phyloP scores from a whole-genome alignment of 305 asterid species.

The Fraxinus angustifolia region DNA sequence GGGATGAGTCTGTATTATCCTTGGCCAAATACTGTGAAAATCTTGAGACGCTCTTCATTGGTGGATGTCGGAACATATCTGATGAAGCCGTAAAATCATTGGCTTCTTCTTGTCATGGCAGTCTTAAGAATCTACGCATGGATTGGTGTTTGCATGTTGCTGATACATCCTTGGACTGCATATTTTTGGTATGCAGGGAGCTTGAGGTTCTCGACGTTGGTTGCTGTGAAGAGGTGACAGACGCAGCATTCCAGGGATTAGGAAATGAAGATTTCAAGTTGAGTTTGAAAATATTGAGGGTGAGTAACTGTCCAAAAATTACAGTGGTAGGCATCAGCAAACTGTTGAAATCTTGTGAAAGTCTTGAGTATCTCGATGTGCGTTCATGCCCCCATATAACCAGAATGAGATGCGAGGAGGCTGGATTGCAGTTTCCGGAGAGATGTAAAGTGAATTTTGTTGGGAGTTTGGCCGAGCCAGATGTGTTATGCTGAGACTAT shows the following conservation, averaged over 20 bases:
- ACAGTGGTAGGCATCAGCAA: slow-evolving; percentile 32
- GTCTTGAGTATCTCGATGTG: slow-evolving; percentile 33
- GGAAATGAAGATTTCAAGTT: slow-evolving; percentile 21
- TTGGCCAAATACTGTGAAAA: slow-evolving; percentile 33
- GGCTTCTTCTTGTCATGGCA: slow-evolving; percentile 33
- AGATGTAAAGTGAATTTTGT: slow-evolving; percentile 40
- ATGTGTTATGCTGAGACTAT: slow-evolving; percentile 27
- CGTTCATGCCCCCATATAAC: slow-evolving; percentile 44
- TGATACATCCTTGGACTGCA: slow-evolving; percentile 33
- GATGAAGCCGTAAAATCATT: slow-evolving; percentile 32
- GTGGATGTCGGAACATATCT: slow-evolving; percentile 44
- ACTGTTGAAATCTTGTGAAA: slow-evolving; percentile 29
- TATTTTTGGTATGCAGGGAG: slow-evolving; percentile 32
- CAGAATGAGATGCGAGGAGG: slow-evolving; percentile 35
- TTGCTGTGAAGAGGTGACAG: slow-evolving; percentile 40
- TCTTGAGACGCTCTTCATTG: slow-evolving; percentile 42
- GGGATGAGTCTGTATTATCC: slow-evolving; percentile 34
- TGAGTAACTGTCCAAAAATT: slow-evolving; percentile 47
- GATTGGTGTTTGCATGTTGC: slow-evolving; percentile 50
- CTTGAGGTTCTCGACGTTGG: slow-evolving; percentile 35
- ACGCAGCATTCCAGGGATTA: slow-evolving; percentile 40
- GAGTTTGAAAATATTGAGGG: slow-evolving; percentile 38
- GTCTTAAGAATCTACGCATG: slow-evolving; percentile 42
- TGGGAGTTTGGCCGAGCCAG: slow-evolving; percentile 41
- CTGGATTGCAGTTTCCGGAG: slow-evolving; percentile 26